These are phyloP conservation scores for Eremothecium sinecaudum DNA, from an alignment of 1,139 yeast species.

Conservation along the genomic window DNA sequence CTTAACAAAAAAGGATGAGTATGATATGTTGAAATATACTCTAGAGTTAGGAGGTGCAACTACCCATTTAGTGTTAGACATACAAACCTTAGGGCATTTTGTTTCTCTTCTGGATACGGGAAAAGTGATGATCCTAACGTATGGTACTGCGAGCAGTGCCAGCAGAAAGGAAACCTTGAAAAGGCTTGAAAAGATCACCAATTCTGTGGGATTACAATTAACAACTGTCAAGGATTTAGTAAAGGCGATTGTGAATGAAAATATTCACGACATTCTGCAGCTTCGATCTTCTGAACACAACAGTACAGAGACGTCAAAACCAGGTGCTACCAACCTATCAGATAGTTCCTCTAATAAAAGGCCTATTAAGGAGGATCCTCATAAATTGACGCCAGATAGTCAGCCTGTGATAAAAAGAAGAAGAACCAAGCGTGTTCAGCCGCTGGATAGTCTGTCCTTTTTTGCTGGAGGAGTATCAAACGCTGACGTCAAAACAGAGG, in stretches of 20 bases:
- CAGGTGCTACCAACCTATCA: not conserved
- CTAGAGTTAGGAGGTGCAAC: slow-evolving; percentile 12
- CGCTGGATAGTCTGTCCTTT: slow-evolving; percentile 31
- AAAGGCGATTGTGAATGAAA: slow-evolving; percentile 5
- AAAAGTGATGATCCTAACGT: not conserved
- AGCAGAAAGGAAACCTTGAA: not conserved
- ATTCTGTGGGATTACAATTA: slow-evolving; percentile 2
- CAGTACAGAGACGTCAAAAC: not conserved
- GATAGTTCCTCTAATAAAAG: not conserved
- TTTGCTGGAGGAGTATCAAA: slow-evolving; percentile 33
- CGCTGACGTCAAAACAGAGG: not conserved
- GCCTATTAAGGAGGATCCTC: slow-evolving; percentile 2
- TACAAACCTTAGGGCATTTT: slow-evolving; percentile 5
- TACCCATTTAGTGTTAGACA: slow-evolving; percentile 5
- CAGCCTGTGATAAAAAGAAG: too few species aligned
- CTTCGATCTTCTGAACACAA: not conserved
- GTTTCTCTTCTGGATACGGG: not conserved
- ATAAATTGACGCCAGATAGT: slow-evolving; percentile 10
- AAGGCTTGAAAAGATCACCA: not conserved
- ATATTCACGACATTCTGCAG: not conserved
- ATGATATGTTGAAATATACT: slow-evolving; percentile 10
- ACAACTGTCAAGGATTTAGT: slow-evolving; percentile 9
- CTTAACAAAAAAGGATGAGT: slow-evolving; percentile 7
- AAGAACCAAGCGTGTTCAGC: slow-evolving; percentile 22
- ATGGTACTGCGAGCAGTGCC: not conserved